phyloP scores from a whole-genome alignment of 2,329 filamentous ascomycete genomes.

The Phialemonium atrogriseum region DNA sequence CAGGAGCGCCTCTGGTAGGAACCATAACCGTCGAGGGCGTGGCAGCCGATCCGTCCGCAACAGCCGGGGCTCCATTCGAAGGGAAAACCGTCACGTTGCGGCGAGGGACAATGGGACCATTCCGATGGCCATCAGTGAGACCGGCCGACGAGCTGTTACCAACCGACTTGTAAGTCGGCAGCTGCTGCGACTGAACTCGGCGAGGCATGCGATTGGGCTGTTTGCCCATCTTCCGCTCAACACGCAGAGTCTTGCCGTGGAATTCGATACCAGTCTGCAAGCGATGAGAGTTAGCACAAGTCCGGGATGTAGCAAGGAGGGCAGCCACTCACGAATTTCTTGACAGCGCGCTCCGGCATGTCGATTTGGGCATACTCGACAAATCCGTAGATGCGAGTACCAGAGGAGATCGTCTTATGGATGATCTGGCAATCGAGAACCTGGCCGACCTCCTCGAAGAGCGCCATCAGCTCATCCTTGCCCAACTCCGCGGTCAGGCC shows the following conservation, averaged over 20 bases:
- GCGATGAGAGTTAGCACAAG: background rate
- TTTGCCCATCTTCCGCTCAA: background rate
- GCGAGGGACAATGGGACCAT: too few species aligned
- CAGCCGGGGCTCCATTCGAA: too few species aligned
- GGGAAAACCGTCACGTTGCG: too few species aligned
- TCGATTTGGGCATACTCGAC: conserved; percentile 12
- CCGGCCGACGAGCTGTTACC: too few species aligned
- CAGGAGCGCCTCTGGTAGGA: too few species aligned
- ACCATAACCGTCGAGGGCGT: too few species aligned
- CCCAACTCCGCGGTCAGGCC: conserved; percentile 17
- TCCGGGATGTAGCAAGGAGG: background rate
- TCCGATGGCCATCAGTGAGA: too few species aligned
- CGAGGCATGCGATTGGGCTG: background rate
- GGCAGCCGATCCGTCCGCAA: too few species aligned
- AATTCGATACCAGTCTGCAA: background rate
- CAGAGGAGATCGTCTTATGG: conserved; percentile 13
- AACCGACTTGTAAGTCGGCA: too few species aligned
- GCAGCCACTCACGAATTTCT: background rate
- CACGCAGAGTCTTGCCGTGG: background rate
- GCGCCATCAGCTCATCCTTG: conserved; percentile 14
- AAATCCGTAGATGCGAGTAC: conserved; percentile 16
- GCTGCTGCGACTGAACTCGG: too few species aligned
- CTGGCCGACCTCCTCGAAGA: conserved; percentile 17
- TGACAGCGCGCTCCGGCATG: conserved; percentile 7
- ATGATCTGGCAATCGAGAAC: conserved; percentile 21